Base-by-base conservation (phyloP, 2,329 filamentous ascomycete species). In the Cladophialophora carrionii region DNA sequence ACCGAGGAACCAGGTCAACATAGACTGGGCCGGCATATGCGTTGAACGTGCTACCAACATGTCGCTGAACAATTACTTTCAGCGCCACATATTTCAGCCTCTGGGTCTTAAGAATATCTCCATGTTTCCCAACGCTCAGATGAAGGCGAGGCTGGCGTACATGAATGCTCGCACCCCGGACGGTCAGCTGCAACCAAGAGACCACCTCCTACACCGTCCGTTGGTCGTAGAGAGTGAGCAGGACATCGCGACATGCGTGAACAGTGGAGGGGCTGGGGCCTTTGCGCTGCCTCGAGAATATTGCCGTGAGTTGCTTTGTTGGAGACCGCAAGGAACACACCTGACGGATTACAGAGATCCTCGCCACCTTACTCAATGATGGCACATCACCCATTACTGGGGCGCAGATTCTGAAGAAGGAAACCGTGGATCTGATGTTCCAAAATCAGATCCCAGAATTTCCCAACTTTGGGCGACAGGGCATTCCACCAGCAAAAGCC, bases 351-450 rank as follows among this genome's bases (percentile, higher is more conserved):
- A 29, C 68, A 85, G 84, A 86, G 84, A 76, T 71, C 22, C 79
- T 91, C 1, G 81, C 85, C 0, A 80, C 83, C 0, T 76, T 91
- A 1, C 76, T 90, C 22, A 90, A 90, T 73, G 77, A 88, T 65
- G 88, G 89, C 56, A 83, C 77, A 0, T 86, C 82, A 29, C 85
- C 88, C 0, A 79, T 71, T 0, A 90, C 86, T 0, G 82, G 83
- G 1, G 73, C 74, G 0, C 78, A 79, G 58, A 81, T 91, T 37
- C 79, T 91, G 6, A 76, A 79, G n/a, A 78, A 81, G 12, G 77
- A 80, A 29, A 89, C 87, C 0, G 83, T 90, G 0, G 80, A 87
- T 12, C 76, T 82, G 34, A 88, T 90, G 85, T 90, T 87, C 74
- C 78, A 77, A 62, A 90, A 90, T 72, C 87, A 87, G 68, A 82